Base-by-base conservation (phyloP, 768 basidiomycete species). In the Suillus spraguei region DNA sequence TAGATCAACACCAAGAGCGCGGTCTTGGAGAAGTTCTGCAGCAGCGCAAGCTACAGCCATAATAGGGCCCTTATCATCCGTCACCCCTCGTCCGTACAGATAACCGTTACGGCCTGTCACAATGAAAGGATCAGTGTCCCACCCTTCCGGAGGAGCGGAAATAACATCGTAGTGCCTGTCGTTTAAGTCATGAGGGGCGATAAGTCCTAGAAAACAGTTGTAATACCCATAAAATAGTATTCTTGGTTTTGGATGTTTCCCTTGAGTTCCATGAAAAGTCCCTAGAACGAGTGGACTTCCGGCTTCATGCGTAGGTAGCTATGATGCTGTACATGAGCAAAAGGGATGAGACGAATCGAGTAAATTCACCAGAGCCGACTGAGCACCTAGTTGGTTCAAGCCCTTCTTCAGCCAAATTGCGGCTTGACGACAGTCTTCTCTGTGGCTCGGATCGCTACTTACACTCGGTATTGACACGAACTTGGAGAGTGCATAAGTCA, bases 161-260 rank as follows among this genome's bases (percentile, higher is more conserved):
- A 99, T 93, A n/a, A 99, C 94, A 69, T 99, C 97, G 78, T 99
- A 99, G 74, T 99, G 97, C 2, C 94, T 94, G 55, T 4, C 20
- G 24, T 17, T 17, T 46, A 55, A 59, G 54, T 63, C n/a, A 62
- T 42, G 33, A 64, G 44, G 24, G 24, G 16, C 59, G 17, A 17
- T 4, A 11, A 59, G 58, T 24, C 39, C 46, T 13, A 42, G 42
- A 60, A 35, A n/a, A 35, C 33, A 28, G 8, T 35, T 42, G 61
- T 22, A 35, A 32, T 69, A 92, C 88, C 95, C 97, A 67, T 99
- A 99, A 75, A 97, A 96, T 14, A 98, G 78, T 3, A 99, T 82
- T 6, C 96, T 83, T 8, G 86, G 91, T 64, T 88, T 89, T 3
- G 78, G 77, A 33, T 78, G 74, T 66, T 84, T 81, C 3, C 82